phyloP scores from a whole-genome alignment of 192 early-diverging fungal genomes.

The Ambispora gerdemannii region DNA sequence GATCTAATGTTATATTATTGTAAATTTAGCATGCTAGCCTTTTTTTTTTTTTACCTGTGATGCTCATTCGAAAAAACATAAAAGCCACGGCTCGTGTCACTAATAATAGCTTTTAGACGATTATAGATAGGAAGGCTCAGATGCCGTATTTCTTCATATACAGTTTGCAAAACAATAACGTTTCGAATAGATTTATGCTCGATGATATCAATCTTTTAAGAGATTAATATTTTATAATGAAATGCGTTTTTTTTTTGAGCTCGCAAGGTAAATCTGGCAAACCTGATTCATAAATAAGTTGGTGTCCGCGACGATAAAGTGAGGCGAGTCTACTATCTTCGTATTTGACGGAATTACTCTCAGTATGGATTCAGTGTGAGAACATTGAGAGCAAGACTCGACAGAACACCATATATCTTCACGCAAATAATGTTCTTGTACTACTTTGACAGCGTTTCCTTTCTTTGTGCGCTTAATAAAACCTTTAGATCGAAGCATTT shows the following conservation, averaged over 20 bases:
- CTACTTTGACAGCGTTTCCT: conserved; percentile 88
- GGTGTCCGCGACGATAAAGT: conserved; percentile 92
- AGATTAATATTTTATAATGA: no score
- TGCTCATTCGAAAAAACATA: conserved; percentile 97
- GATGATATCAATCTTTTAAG: conserved; percentile 82
- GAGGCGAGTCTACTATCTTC: conserved; percentile 46
- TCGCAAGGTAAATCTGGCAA: conserved; percentile 29
- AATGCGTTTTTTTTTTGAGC: no score
- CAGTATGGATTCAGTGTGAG: conserved; percentile 44
- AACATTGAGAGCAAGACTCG: conserved; percentile 54
- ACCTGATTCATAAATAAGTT: conserved; percentile 91
- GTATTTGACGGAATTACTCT: conserved; percentile 52
- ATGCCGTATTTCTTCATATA: conserved; percentile 87
- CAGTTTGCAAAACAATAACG: conserved; percentile 92
- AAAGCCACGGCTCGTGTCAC: conserved; percentile 72
- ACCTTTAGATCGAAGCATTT: conserved; percentile 70
- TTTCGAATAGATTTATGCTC: conserved; percentile 84
- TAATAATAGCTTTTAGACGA: conserved; percentile 69
- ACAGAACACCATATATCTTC: conserved; percentile 91
- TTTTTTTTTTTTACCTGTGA: conserved; percentile 55
- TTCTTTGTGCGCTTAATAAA: conserved; percentile 90
- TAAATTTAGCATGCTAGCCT: not conserved
- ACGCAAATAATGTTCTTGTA: conserved; percentile 95
- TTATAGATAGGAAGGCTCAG: conserved; percentile 77
- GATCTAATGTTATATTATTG: not conserved